Conservation (phyloP, 495 filamentous ascomycete genomes). For the Trichoderma gamsii region DNA sequence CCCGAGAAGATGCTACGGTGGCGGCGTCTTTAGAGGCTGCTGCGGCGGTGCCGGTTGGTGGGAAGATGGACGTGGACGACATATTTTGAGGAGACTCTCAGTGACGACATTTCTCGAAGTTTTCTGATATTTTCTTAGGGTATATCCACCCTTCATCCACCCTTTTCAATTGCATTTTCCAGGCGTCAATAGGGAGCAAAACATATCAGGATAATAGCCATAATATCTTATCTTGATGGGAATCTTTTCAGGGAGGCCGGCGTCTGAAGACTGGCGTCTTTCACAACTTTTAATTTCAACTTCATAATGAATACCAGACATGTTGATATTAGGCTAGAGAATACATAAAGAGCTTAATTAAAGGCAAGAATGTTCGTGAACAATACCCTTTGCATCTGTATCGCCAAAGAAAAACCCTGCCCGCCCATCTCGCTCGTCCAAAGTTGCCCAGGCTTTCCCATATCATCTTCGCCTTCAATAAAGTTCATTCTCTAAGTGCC, state of each 20-base stretch:
- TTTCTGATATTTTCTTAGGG: not conserved
- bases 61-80: slow-evolving; percentile 42
- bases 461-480: not conserved
- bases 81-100: slow-evolving; percentile 25
- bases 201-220: too few species aligned
- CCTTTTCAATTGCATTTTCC: not conserved
- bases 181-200: not conserved
- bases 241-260: not conserved
- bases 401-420: not conserved
- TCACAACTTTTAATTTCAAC: not conserved
- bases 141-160: not conserved
- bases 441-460: not conserved
- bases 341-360: not conserved
- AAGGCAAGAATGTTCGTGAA: too few species aligned
- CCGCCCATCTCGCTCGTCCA: too few species aligned
- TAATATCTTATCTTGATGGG: too few species aligned
- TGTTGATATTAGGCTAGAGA: not conserved
- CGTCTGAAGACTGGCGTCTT: not conserved
- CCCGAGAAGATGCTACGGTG: slow-evolving; percentile 24
- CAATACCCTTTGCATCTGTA: not conserved
- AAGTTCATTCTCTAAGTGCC: not conserved
- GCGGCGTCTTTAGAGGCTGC: slow-evolving; percentile 31
- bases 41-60: slow-evolving; percentile 32
- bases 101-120: not conserved
- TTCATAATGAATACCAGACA: not conserved